Conservation (phyloP, 306 rosid genomes). For the Acacia confusa region DNA sequence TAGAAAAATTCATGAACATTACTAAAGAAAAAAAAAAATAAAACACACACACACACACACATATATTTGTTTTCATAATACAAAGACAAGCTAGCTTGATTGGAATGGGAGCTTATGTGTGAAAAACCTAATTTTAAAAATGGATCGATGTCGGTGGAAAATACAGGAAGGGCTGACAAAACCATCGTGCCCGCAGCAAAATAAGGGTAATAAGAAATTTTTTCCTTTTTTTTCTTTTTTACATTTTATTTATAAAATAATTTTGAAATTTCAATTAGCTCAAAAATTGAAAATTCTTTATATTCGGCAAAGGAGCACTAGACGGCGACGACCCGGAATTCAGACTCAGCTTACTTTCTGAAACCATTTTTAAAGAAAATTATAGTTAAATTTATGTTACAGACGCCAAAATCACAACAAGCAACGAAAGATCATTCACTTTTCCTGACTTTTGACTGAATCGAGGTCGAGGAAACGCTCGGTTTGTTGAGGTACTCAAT, state of each 20-base stretch:
- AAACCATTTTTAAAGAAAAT: conserved; percentile 7
- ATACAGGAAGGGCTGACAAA: not conserved
- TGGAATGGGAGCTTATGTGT: not conserved
- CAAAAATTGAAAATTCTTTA: conserved; percentile 9
- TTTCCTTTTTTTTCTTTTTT: not conserved
- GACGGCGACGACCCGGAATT: conserved; percentile 33
- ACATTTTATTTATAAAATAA: not conserved
- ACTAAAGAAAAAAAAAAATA: no score
- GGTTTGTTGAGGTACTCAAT: conserved; percentile 55
- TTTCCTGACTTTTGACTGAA: conserved; percentile 56
- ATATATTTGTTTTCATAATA: no score
- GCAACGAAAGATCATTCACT: conserved; percentile 37
- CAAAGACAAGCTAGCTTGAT: no score
- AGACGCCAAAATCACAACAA: conserved; percentile 19
- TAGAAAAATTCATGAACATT: no score
- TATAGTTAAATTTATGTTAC: not conserved
- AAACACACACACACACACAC: no score
- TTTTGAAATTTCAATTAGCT: not conserved
- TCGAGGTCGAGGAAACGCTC: conserved; percentile 48
- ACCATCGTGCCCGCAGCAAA: not conserved
- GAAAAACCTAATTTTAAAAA: not conserved
- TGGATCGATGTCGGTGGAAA: conserved; percentile 16
- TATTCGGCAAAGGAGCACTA: conserved; percentile 23
- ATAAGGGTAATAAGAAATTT: not conserved
- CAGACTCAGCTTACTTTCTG: conserved; percentile 29